Percentiles rank a stretch among this genome's conserved stretches.
phyloP scores from a whole-genome alignment of 108 stramenopile genomes.

The Cyclotella baltica region DNA sequence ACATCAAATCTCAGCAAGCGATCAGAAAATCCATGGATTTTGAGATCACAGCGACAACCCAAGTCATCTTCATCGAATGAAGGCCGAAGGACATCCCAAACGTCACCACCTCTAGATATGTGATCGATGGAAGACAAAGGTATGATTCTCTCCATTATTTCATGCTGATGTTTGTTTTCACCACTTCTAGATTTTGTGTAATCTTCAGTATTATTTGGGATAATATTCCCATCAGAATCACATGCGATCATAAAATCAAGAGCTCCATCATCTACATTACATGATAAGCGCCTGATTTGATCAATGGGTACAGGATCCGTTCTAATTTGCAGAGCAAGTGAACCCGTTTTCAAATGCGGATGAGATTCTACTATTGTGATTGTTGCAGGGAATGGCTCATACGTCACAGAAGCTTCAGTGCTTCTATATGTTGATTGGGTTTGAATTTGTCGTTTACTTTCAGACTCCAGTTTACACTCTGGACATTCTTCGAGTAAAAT shows the following conservation, averaged over 20 bases:
- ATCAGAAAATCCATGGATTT: conserved; percentile 38
- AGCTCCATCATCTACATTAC: conserved; percentile 19
- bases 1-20: conserved; percentile 32
- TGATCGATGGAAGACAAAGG: conserved; percentile 33
- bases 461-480: conserved; percentile 21
- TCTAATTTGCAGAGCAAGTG: conserved; percentile 13
- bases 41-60: conserved; percentile 27
- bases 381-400: conserved; percentile 24
- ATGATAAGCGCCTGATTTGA: background rate
- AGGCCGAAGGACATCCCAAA: conserved; percentile 32
- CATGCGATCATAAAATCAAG: conserved; percentile 24
- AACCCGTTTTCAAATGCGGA: background rate
- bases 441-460: background rate
- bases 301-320: conserved; percentile 30
- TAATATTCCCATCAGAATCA: background rate
- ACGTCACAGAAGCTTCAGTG: background rate
- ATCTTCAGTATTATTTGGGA: conserved; percentile 4
- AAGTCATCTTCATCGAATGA: conserved; percentile 24
- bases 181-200: background rate
- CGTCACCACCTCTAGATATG: conserved; percentile 36
- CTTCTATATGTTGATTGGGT: background rate
- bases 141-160: conserved; percentile 35
- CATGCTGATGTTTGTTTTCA: background rate
- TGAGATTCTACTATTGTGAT: conserved; percentile 20
- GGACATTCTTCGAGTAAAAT: conserved; percentile 19